Percentiles rank a stretch among this genome's conserved stretches.
phyloP scores from a whole-genome alignment of 1,284 basidiomycete species.

The Clitocybe nebularis region DNA sequence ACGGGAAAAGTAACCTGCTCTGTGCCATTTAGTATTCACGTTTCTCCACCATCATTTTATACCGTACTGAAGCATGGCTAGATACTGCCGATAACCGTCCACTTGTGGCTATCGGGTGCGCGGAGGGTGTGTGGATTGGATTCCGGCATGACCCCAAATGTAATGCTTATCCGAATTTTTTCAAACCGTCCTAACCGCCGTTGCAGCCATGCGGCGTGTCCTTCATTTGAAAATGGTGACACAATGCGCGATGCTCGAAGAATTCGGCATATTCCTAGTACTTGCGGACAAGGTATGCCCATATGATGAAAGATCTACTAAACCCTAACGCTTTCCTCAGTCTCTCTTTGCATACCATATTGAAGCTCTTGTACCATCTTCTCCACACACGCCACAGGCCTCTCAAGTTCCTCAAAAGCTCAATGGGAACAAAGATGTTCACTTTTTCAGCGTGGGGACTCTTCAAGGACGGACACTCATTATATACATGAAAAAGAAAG shows the following conservation, averaged over 20 bases:
- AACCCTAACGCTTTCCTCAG: constrained; percentile 27
- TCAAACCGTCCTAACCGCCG: constrained; percentile 5
- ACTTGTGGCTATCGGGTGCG: constrained; percentile 92
- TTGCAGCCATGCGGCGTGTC: constrained; percentile 85
- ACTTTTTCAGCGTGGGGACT: constrained; percentile 92
- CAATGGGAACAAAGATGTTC: constrained; percentile 86
- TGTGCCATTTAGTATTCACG: constrained; percentile 82
- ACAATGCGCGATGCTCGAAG: constrained; percentile 92
- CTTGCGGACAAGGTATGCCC: constrained; percentile 79
- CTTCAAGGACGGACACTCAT: constrained; percentile 84
- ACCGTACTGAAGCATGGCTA: constrained; percentile 24
- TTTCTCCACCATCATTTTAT: background rate
- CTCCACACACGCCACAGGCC: constrained; percentile 46
- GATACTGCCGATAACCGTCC: constrained; percentile 81
- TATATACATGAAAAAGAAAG: constrained; percentile 95
- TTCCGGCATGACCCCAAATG: constrained; percentile 85
- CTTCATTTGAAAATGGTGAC: constrained; percentile 90
- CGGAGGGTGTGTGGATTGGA: constrained; percentile 96
- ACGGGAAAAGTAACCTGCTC: constrained; percentile 93
- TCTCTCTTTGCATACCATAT: constrained; percentile 88
- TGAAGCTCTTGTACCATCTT: constrained; percentile 90
- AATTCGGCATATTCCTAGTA: constrained; percentile 96
- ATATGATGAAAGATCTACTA: background rate
- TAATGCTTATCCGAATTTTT: constrained; percentile 37
- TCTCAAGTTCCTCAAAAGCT: constrained; percentile 83